Base-by-base conservation (phyloP, 768 basidiomycete species). In the Erythrobasidium yunnanense region DNA sequence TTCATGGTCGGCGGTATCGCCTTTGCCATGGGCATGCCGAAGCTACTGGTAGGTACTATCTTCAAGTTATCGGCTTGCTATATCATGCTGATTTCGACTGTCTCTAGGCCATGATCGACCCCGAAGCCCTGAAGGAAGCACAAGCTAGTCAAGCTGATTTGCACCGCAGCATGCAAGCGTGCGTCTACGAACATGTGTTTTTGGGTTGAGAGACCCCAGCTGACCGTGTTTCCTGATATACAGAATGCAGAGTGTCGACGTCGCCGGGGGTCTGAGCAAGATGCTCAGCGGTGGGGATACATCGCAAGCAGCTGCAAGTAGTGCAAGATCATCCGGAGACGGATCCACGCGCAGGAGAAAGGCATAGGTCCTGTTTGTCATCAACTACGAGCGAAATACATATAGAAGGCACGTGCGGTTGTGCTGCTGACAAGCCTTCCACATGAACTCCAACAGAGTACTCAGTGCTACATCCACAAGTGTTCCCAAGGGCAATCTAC, bases 141-240 rank as follows among this genome's bases (percentile, higher is more conserved):
- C 60, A 51, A 49, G 45, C 32, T n/a, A 50, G 29, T 22, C 60
- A 63, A 63, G 60, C 60, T 7, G 60, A 63, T 46, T 50, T 63
- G 60, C 60, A 63, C 47, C 46, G 49, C 45, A 63, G 33, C 17
- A 6, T 63, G 8, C 25, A 49, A 29, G n/a, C 20, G 60, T 63
- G 49, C 20, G 60, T n/a, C 34, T 45, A 8, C 13, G 11, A 11
- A 11, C 15, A 7, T 35, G 11, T 13, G n/a, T 49, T 17, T 13
- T 5, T 27, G 5, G 22, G 7, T n/a, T 15, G 22, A 29, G 25
- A 47, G 13, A 62, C 4, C n/a, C n/a, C n/a, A n/a, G 20, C 42
- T 45, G 17, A 62, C 29, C 57, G 55, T 15, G 55, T 32, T 6
- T 22, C 47, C 27, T n/a, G 23, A 27, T 51, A n/a, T 33, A 18